These are phyloP conservation scores for Aspergillus biplanus DNA, from an alignment of 495 filamentous ascomycete genomes.

Conservation along the genomic window DNA sequence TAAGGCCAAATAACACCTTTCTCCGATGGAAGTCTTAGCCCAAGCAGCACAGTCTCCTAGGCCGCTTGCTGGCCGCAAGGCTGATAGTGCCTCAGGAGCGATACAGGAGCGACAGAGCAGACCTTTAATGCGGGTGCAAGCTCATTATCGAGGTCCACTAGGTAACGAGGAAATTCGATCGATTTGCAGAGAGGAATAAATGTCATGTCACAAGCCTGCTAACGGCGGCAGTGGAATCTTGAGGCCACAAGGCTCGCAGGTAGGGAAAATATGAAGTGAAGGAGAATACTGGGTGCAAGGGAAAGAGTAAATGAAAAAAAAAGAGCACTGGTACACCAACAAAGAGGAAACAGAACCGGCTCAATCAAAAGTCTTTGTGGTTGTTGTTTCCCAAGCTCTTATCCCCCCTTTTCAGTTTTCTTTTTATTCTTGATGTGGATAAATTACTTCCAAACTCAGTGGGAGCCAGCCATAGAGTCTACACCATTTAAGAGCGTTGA, in stretches of 20 bases:
- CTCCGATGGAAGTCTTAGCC: not conserved
- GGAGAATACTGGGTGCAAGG: not conserved
- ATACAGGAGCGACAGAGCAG: not conserved
- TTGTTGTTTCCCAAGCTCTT: not conserved
- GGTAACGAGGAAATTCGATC: not conserved
- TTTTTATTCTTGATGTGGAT: not conserved
- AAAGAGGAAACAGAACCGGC: not conserved
- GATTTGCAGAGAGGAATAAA: not conserved
- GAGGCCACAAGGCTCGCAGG: slow-evolving; percentile 2
- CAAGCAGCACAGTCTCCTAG: no score
- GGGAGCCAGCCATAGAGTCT: not conserved
- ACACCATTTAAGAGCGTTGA: not conserved
- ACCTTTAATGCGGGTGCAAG: not conserved
- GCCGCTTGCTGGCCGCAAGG: not conserved
- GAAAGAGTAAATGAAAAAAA: not conserved
- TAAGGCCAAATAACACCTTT: not conserved
- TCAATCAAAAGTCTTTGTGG: not conserved
- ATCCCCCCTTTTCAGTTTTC: not conserved
- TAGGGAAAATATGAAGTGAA: not conserved
- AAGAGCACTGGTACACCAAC: not conserved
- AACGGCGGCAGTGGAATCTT: not conserved
- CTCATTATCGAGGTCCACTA: not conserved
- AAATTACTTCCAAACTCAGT: not conserved
- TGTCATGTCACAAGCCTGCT: not conserved
- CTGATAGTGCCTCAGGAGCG: not conserved